A percentile compares a stretch with the other conserved stretches of the same genome.
Conservation (phyloP, 208 protist genomes). For the Endotrypanum monterogeii region DNA sequence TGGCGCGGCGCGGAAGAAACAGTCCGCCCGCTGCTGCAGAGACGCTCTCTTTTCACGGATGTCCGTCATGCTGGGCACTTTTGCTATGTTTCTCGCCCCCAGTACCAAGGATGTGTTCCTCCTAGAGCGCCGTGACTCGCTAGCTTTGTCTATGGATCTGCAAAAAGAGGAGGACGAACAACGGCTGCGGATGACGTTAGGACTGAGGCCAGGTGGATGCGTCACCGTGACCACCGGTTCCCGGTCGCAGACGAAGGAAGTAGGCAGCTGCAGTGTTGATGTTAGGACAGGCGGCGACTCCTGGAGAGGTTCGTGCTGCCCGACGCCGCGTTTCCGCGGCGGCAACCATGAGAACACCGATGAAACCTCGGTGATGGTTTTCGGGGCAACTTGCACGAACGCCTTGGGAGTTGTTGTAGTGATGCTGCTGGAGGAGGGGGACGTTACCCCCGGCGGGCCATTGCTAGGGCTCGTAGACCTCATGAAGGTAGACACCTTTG, state of each 20-base stretch:
- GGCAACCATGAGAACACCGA: background rate
- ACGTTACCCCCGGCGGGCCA: slow-evolving; percentile 5
- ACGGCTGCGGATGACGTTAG: background rate
- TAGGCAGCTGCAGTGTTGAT: background rate
- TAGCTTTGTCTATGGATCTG: background rate
- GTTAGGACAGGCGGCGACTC: background rate
- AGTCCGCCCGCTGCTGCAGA: slow-evolving; percentile 3
- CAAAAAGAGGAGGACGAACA: background rate
- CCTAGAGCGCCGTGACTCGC: background rate
- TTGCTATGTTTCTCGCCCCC: background rate
- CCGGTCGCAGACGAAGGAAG: no score
- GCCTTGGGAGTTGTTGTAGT: slow-evolving; percentile 1
- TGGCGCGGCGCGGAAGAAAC: slow-evolving; percentile 24
- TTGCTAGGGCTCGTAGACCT: background rate
- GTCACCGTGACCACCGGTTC: background rate
- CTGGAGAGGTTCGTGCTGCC: slow-evolving; percentile 12
- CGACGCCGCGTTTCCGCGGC: background rate
- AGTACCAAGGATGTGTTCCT: slow-evolving; percentile 2
- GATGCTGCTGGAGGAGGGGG: background rate
- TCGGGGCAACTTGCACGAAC: background rate
- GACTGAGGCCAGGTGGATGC: background rate
- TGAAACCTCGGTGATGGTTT: background rate
- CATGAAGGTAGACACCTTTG: background rate
- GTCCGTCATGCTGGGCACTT: slow-evolving; percentile 1
- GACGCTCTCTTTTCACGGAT: slow-evolving; percentile 16